A percentile compares a stretch with the other conserved stretches of the same genome.
phyloP scores from a whole-genome alignment of 208 protist species.

The Leishmania tropica region DNA sequence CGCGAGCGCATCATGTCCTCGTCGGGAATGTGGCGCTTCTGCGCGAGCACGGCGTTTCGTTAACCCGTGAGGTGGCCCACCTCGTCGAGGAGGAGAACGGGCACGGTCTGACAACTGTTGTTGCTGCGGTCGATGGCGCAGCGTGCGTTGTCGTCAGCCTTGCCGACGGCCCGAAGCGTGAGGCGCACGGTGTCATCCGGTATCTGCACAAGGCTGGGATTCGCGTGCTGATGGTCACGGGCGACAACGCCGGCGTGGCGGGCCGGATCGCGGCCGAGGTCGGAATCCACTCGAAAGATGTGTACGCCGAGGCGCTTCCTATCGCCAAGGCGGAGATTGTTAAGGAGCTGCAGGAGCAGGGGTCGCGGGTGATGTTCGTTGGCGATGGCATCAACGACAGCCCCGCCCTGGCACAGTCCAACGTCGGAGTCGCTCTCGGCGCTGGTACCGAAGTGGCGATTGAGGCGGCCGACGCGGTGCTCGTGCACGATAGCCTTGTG shows the following conservation, averaged over 20 bases:
- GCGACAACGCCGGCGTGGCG: slow-evolving; percentile 81
- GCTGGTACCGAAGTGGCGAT: slow-evolving; percentile 85
- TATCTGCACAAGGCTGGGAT: slow-evolving; percentile 55
- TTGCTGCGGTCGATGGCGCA: slow-evolving; percentile 75
- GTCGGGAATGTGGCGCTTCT: slow-evolving; percentile 82
- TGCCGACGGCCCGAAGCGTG: slow-evolving; percentile 85
- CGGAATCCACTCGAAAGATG: slow-evolving; percentile 69
- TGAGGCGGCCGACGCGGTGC: slow-evolving; percentile 84
- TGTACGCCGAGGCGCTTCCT: slow-evolving; percentile 86
- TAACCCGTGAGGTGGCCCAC: slow-evolving; percentile 28
- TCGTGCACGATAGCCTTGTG: slow-evolving; percentile 74
- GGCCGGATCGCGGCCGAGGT: slow-evolving; percentile 58
- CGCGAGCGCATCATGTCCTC: slow-evolving; percentile 44
- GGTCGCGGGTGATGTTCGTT: slow-evolving; percentile 73
- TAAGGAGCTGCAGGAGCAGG: slow-evolving; percentile 58
- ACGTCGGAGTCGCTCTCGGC: slow-evolving; percentile 90
- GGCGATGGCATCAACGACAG: slow-evolving; percentile 94
- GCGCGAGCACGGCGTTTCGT: slow-evolving; percentile 29
- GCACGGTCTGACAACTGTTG: slow-evolving; percentile 64
- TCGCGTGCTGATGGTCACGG: slow-evolving; percentile 80
- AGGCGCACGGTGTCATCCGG: slow-evolving; percentile 75
- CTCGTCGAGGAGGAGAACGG: slow-evolving; percentile 35
- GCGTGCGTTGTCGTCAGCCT: slow-evolving; percentile 67
- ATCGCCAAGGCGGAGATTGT: slow-evolving; percentile 85
- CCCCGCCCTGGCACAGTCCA: slow-evolving; percentile 81